Evolutionary conservation across 1,139 yeast species (phyloP), one percentile per base, ranked within the genome.

Genomic region (Diutina mesorugosa): DNA sequence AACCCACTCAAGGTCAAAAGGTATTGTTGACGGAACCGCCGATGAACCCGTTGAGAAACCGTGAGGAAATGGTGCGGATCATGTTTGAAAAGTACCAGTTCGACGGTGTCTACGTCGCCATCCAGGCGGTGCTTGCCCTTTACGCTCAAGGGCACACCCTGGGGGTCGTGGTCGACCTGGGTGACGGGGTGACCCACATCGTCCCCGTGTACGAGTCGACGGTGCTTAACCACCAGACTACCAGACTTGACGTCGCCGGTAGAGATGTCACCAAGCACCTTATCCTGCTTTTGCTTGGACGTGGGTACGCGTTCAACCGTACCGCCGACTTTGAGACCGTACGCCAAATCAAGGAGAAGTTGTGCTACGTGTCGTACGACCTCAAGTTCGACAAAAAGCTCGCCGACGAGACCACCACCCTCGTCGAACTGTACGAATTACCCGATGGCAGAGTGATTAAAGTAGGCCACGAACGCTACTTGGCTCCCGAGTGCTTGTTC

Each of bases 161-260:
- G 0, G 99, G 99, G 63, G 99, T 93, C n/a, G 99, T 93, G 58
- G 98, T 93, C 38, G 99, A 93, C 71, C 90, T 97, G 3, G 99
- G 85, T 60, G 85, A 81, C 66, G 85, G 85, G 65, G 85, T 93
- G 55, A 93, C 99, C 9, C 99, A 93, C 69, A 87, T 93, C 72
- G 98, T 93, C 38, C 99, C 99, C 16, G 99, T 93, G 52, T 95
- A 93, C 70, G 99, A 93, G 71, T 87, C 96, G 4, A 96, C 90
- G 55, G 99, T 93, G 35, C 80, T 93, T 69, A 93, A 90, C 70
- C 98, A 95, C 70, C 79, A 90, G 66, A 93, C 97, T 8, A 83
- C 85, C 66, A 84, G 99, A 69, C 78, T 93, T 65, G 97, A 95
- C 69, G 96, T 93, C 60, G 99, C 99, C 2, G 99, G 99, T 63